phyloP scores from a whole-genome alignment of 345 rosid genomes.

The Salix exigua region DNA sequence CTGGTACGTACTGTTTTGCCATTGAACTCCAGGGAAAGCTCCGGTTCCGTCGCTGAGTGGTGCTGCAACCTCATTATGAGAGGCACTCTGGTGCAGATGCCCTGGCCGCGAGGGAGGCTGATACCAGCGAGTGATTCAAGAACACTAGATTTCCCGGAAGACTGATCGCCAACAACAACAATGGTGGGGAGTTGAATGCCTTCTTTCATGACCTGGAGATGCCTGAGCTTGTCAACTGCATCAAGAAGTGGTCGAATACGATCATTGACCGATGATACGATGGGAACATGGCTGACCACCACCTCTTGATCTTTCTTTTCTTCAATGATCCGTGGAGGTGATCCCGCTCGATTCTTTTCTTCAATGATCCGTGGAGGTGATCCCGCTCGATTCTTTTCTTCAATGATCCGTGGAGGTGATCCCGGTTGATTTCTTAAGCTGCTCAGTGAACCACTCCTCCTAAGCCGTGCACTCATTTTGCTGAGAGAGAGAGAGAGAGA shows the following conservation, averaged over 20 bases:
- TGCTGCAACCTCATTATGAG: slow-evolving; percentile 51
- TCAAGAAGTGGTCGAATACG: slow-evolving; percentile 43
- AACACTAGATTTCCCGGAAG: slow-evolving; percentile 35
- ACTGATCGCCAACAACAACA: slow-evolving; percentile 34
- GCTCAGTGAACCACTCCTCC: no score
- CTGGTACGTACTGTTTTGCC: slow-evolving; percentile 21
- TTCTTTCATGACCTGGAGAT: slow-evolving; percentile 30
- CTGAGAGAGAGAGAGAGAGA: no score
- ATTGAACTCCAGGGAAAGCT: slow-evolving; percentile 34
- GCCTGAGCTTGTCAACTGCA: slow-evolving; percentile 42
- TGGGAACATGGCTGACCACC: no score
- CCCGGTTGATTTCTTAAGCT: no score
- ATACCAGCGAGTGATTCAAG: slow-evolving; percentile 50
- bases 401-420: no score
- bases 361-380: no score
- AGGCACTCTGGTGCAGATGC: slow-evolving; percentile 49
- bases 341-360: no score
- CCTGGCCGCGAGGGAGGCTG: slow-evolving; percentile 37
- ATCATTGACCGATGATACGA: slow-evolving; percentile 26
- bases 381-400: no score
- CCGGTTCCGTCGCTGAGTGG: neutral
- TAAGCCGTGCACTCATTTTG: no score
- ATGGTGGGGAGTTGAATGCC: slow-evolving; percentile 38
- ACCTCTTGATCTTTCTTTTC: no score
- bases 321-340: no score